These are phyloP conservation scores for Vitis rotundifolia DNA, from an alignment of 164 flowering plant genomes.

Conservation along the genomic window DNA sequence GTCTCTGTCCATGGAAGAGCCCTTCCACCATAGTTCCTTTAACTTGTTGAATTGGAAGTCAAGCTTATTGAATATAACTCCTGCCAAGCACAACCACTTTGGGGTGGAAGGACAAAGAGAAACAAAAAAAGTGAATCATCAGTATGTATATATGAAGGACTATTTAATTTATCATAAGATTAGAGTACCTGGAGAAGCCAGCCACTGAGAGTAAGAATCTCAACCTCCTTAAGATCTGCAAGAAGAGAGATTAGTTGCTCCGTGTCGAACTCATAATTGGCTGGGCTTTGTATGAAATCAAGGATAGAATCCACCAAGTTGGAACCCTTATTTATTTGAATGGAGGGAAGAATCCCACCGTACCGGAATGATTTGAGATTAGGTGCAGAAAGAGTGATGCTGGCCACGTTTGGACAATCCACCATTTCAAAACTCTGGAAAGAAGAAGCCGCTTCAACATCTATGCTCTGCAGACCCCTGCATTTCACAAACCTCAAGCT, in stretches of 20 bases:
- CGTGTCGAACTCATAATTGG: not conserved
- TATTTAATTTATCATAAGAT: not conserved
- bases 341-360: conserved; percentile 6
- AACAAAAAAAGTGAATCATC: not conserved
- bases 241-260: too few species aligned
- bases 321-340: not conserved
- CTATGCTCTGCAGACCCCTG: not conserved
- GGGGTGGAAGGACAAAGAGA: not conserved
- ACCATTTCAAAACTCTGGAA: too few species aligned
- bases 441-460: too few species aligned
- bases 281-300: conserved; percentile 12
- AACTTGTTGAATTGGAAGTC: conserved; percentile 5
- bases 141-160: not conserved
- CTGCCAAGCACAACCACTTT: conserved; percentile 7
- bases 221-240: not conserved
- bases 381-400: too few species aligned
- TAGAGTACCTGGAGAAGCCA: conserved; percentile 16
- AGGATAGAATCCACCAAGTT: conserved; percentile 11
- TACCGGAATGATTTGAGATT: conserved; percentile 3
- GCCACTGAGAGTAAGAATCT: conserved; percentile 8
- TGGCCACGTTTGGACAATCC: conserved; percentile 7
- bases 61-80: conserved; percentile 5
- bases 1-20: not conserved
- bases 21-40: conserved; percentile 18
- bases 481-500: conserved; percentile 7